A percentile compares a stretch with the other conserved stretches of the same genome.
These are phyloP conservation scores for Boletus reticuloceps DNA, from an alignment of 768 basidiomycete species.

Conservation along the genomic window DNA sequence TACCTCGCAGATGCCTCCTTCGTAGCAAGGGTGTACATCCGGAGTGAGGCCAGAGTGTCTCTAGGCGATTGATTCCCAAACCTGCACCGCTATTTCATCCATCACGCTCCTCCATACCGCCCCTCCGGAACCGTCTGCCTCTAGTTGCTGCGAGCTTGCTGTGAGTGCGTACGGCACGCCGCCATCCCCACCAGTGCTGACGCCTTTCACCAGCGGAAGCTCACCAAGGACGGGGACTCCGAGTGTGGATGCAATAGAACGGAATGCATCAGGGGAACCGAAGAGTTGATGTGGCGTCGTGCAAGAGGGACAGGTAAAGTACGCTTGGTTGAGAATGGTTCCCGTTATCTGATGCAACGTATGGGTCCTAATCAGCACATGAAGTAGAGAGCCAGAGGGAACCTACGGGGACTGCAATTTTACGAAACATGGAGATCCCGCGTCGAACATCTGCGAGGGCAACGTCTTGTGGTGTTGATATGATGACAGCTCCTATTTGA, in stretches of 20 bases:
- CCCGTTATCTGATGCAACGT: constrained; percentile 66
- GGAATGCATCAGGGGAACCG: constrained; percentile 67
- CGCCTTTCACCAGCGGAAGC: constrained; percentile 73
- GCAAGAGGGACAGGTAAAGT: constrained; percentile 78
- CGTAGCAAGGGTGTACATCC: not conserved
- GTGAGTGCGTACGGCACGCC: constrained; percentile 55
- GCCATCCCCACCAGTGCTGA: constrained; percentile 69
- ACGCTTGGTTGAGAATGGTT: constrained; percentile 83
- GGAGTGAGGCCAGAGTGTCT: not conserved
- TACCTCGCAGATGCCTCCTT: not conserved
- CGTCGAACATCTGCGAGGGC: constrained; percentile 89
- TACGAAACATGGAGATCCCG: constrained; percentile 90
- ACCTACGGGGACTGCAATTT: constrained; percentile 82
- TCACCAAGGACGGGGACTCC: constrained; percentile 69
- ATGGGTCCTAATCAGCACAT: not conserved
- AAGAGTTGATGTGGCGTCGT: constrained; percentile 61
- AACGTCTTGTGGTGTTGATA: constrained; percentile 95
- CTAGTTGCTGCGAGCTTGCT: constrained; percentile 9
- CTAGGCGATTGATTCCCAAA: constrained; percentile 28
- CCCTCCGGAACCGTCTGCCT: constrained; percentile 26
- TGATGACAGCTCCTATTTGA: constrained; percentile 77
- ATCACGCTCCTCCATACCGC: constrained; percentile 33
- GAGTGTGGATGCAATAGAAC: constrained; percentile 53
- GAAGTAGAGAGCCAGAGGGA: not conserved
- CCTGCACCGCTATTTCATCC: constrained; percentile 25